Percentiles rank a stretch among this genome's conserved stretches.
phyloP scores from a whole-genome alignment of 768 basidiomycete genomes.

The Boletus vermiculosoides region DNA sequence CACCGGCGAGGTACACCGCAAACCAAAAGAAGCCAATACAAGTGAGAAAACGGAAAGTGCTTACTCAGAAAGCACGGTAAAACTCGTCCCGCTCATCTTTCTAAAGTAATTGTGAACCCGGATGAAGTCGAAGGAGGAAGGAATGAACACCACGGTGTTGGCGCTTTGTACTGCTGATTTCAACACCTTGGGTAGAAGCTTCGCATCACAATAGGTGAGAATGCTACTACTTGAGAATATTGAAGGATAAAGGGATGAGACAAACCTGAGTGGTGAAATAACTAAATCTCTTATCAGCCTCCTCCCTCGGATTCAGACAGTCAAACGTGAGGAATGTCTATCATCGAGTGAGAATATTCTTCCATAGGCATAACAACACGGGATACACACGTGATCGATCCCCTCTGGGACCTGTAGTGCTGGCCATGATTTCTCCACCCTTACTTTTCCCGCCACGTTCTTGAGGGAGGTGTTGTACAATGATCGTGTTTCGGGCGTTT shows the following conservation, averaged over 20 bases:
- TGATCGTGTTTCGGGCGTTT: slow-evolving; percentile 83
- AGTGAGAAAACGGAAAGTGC: slow-evolving; percentile 15
- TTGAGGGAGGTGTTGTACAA: slow-evolving; percentile 73
- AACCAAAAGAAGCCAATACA: neutral
- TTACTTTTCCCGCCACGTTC: slow-evolving; percentile 84
- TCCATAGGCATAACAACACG: neutral
- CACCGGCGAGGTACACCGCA: neutral
- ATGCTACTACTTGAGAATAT: neutral
- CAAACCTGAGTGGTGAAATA: slow-evolving; percentile 83
- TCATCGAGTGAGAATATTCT: neutral
- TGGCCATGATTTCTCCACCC: slow-evolving; percentile 64
- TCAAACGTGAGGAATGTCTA: slow-evolving; percentile 79
- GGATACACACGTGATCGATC: slow-evolving; percentile 65
- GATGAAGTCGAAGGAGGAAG: slow-evolving; percentile 96
- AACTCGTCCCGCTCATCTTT: slow-evolving; percentile 66
- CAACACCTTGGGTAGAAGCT: slow-evolving; percentile 79
- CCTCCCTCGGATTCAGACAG: slow-evolving; percentile 64
- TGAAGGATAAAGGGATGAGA: neutral
- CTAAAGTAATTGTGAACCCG: slow-evolving; percentile 85
- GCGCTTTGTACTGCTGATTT: slow-evolving; percentile 93
- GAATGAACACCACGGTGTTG: slow-evolving; percentile 86
- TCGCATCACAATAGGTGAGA: neutral
- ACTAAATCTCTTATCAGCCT: slow-evolving; percentile 83
- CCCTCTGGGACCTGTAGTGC: slow-evolving; percentile 82
- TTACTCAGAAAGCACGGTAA: slow-evolving; percentile 88